These are phyloP conservation scores for Geosmithia morbida DNA, from an alignment of 2,329 filamentous ascomycete genomes.

Conservation along the genomic window DNA sequence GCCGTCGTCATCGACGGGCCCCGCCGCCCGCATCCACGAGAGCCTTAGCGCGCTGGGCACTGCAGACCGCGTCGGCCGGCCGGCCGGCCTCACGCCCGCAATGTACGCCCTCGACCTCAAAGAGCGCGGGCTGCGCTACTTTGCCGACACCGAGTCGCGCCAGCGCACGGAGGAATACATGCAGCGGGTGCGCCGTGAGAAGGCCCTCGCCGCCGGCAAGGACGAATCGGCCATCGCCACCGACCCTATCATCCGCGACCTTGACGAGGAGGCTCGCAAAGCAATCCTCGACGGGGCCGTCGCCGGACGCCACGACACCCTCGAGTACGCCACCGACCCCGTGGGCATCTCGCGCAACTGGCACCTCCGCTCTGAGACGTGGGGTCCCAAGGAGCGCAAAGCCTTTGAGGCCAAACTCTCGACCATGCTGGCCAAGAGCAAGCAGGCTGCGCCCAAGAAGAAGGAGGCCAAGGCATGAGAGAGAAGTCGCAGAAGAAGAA, in stretches of 20 bases:
- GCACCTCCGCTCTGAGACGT: constrained; percentile 22
- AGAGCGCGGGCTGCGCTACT: constrained; percentile 13
- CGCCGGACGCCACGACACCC: constrained; percentile 20
- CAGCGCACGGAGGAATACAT: constrained; percentile 15
- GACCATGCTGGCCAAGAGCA: constrained; percentile 12
- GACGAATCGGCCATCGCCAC: constrained; percentile 3
- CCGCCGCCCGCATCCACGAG: constrained; percentile 17
- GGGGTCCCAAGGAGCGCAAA: constrained; percentile 15
- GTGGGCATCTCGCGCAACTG: constrained; percentile 18
- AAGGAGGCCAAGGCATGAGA: constrained; percentile 3
- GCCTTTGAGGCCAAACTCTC: constrained; percentile 24
- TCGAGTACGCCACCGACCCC: constrained; percentile 16
- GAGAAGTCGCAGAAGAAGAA: not conserved
- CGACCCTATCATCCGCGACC: constrained; percentile 13
- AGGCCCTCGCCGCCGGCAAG: constrained; percentile 5
- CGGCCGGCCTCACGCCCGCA: constrained; percentile 13
- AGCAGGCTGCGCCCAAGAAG: constrained; percentile 6
- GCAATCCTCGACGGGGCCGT: constrained; percentile 18
- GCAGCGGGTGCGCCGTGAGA: constrained; percentile 8
- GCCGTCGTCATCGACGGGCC: constrained; percentile 13
- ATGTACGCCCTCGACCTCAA: constrained; percentile 16
- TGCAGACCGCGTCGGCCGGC: constrained; percentile 17
- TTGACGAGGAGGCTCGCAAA: constrained; percentile 17
- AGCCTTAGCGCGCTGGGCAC: constrained; percentile 19
- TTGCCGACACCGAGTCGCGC: constrained; percentile 13